phyloP scores from a whole-genome alignment of 2,329 filamentous ascomycete genomes.

The Stagonosporopsis rhizophila region DNA sequence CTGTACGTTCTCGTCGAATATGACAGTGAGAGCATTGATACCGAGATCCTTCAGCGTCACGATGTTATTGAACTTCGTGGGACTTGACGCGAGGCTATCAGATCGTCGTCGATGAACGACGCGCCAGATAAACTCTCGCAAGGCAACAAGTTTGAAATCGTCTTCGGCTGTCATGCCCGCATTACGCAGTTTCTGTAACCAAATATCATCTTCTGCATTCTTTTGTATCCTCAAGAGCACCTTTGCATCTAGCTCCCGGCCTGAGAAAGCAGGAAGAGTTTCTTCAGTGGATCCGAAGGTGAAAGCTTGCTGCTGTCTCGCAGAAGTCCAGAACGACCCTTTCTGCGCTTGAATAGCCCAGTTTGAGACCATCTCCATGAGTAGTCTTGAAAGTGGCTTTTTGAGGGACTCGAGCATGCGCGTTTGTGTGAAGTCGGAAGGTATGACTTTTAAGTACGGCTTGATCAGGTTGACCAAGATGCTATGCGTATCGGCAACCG shows the following conservation, averaged over 20 bases:
- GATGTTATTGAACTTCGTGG: slow-evolving; percentile 69
- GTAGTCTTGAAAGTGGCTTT: slow-evolving; percentile 76
- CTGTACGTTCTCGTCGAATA: slow-evolving; percentile 77
- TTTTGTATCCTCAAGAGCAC: slow-evolving; percentile 70
- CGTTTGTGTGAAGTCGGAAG: slow-evolving; percentile 74
- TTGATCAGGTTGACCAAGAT: slow-evolving; percentile 80
- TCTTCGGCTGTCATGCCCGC: slow-evolving; percentile 84
- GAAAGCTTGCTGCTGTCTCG: slow-evolving; percentile 74
- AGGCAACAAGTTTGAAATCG: slow-evolving; percentile 83
- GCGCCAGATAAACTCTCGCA: slow-evolving; percentile 91
- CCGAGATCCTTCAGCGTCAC: slow-evolving; percentile 77
- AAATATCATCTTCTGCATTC: slow-evolving; percentile 93
- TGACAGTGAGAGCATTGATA: slow-evolving; percentile 84
- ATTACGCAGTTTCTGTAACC: slow-evolving; percentile 84
- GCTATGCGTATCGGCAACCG: slow-evolving; percentile 80
- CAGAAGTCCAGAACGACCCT: slow-evolving; percentile 85
- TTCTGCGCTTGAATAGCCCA: slow-evolving; percentile 86
- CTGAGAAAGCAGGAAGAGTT: slow-evolving; percentile 61
- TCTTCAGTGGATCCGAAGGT: slow-evolving; percentile 67
- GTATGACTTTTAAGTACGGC: slow-evolving; percentile 79
- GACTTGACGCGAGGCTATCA: slow-evolving; percentile 51
- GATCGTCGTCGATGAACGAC: slow-evolving; percentile 75
- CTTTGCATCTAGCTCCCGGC: slow-evolving; percentile 63
- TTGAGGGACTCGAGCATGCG: slow-evolving; percentile 82
- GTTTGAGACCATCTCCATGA: slow-evolving; percentile 83